Percentiles rank a stretch among this genome's conserved stretches.
Conservation (phyloP, 768 basidiomycete genomes). For the Kwoniella pini region DNA sequence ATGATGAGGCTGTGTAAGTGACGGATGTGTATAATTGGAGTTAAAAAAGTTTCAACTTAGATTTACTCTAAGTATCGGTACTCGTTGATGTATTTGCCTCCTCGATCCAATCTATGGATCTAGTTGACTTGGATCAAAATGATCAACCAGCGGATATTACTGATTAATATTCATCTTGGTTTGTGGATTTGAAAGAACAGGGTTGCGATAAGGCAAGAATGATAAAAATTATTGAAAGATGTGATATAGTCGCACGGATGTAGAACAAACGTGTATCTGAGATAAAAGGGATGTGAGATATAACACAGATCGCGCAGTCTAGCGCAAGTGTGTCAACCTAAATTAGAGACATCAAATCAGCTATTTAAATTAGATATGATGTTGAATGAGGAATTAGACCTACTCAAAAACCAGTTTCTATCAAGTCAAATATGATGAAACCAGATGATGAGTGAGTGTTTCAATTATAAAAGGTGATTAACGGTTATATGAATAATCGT, state of each 20-base stretch:
- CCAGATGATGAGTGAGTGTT: background rate
- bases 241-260: background rate
- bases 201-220: background rate
- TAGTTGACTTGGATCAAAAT: background rate
- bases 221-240: background rate
- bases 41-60: background rate
- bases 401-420: background rate
- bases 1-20: background rate
- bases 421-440: background rate
- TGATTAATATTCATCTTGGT: slow-evolving; percentile 15
- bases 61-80: background rate
- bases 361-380: no score
- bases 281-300: background rate
- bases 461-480: background rate
- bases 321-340: no score
- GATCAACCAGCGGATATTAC: slow-evolving; percentile 8
- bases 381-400: no score
- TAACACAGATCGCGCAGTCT: no score
- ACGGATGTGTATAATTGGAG: background rate
- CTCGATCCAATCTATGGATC: slow-evolving; percentile 3
- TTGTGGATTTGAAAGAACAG: background rate
- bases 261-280: slow-evolving; percentile 1
- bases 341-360: no score
- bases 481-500: background rate
- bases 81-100: background rate